Evolutionary conservation across 345 rosid genomes (phyloP), one percentile per base, ranked within the genome.

Genomic region (Cochlearia excelsa): DNA sequence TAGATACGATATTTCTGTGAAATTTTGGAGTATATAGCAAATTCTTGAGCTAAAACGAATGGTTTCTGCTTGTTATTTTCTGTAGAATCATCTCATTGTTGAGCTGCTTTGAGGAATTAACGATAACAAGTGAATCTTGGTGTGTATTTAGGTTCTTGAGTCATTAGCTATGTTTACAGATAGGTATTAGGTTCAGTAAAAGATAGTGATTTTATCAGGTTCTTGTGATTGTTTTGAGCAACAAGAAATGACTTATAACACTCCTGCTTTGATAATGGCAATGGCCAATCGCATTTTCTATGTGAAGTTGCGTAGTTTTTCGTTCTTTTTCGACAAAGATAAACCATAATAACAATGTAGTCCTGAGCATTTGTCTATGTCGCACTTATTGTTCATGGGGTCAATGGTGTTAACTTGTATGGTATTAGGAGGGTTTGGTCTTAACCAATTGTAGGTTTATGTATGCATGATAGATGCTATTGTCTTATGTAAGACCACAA

Each of bases 221-320:
- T 9, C 0, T 39, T 11, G 4, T 7, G 41, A 30, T 30, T 38
- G 3, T 49, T 16, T 2, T 48, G 56, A 30, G 31, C 26, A 26
- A 41, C 27, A 26, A 9, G 2, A 8, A 9, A 9, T 34, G 33
- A 10, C 40, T 46, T 10, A 26, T 16, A 16, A 33, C 1, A 40
- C 48, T 30, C 26, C 38, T 1, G 1, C 2, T 39, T 54, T 5
- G 1, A 26, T 47, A 0, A 50, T 1, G 26, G 30, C 23, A 61
- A 9, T 30, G 9, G 10, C 42, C 9, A 9, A 31, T 51, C 42
- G 50, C 57, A n/a, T 41, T 8, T 49, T 29, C 37, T 29, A 2
- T 39, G 6, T 16, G 30, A 41, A 61, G 39, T 39, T 61, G 30
- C 54, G 7, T 35, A 46, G 53, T 34, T 47, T 38, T 60, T 16